Evolutionary conservation across 768 basidiomycete species (phyloP), one percentile per base, ranked within the genome.

Genomic region (Multifurca ochricompacta): DNA sequence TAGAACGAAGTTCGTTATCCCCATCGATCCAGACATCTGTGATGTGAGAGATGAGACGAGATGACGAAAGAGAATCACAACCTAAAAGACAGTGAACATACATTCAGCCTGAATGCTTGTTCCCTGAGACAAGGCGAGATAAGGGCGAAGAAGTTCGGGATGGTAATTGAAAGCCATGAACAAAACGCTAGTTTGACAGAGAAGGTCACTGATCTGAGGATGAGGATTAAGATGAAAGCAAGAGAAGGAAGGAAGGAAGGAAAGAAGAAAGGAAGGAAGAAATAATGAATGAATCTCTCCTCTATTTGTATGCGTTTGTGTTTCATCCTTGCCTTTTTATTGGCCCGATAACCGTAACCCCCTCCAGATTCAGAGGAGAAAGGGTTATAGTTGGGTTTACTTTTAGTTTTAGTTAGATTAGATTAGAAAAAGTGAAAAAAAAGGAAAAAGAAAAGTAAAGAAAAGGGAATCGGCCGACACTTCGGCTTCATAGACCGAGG

Each of bases 21-120:
- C 94, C 94, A 68, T 98, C 95, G 69, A 97, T 85, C 95, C 95
- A 98, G 73, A 97, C 87, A 71, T 98, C 93, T 97, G n/a, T n/a
- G n/a, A n/a, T n/a, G n/a, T n/a, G 69, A 37, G 51, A 60, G 60
- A 58, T 55, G 42, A 51, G 1, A 37, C 28, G 58, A 59, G 45
- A 51, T 51, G 59, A 55, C 53, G 50, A 59, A 63, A 58, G 61
- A 52, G 18, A 48, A 43, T 45, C 25, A 40, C 44, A 56, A 51
- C 21, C 3, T 6, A 44, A 53, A 47, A 39, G 28, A 44, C 21
- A 60, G 53, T 53, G 43, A n/a, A 63, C 81, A 37, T 67, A 90
- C 88, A 91, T 72, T 97, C 95, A 40, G 95, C 95, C 77, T 96
- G 92, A 70, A 97, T 67, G 71, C 92, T 93, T 23, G 83, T 83